Conservation (phyloP, 2,329 filamentous ascomycete species). For the Fusarium tjaetaba region DNA sequence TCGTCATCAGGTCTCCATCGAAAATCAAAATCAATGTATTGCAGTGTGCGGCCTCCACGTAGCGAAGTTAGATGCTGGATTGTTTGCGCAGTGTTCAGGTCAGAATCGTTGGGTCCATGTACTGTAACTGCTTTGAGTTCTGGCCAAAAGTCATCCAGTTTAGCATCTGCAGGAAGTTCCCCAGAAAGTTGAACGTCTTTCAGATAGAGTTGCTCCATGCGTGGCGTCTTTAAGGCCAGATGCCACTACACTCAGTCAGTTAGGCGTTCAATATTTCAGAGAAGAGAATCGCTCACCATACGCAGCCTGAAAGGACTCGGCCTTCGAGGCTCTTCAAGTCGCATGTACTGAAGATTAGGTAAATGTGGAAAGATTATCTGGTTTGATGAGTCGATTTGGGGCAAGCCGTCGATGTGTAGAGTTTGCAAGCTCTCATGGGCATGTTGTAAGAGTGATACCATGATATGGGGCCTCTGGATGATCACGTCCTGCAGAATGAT, state of each 20-base stretch:
- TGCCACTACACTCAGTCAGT: slow-evolving; percentile 38
- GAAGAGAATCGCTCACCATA: slow-evolving; percentile 27
- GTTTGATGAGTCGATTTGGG: slow-evolving; percentile 17
- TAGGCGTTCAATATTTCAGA: not conserved
- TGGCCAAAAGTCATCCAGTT: slow-evolving; percentile 43
- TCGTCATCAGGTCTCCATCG: slow-evolving; percentile 38
- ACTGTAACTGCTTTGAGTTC: slow-evolving; percentile 46
- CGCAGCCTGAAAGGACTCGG: slow-evolving; percentile 25
- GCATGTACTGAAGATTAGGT: slow-evolving; percentile 45
- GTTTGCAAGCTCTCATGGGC: slow-evolving; percentile 37
- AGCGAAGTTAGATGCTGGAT: slow-evolving; percentile 44
- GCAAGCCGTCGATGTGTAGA: slow-evolving; percentile 39
- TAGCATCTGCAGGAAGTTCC: not conserved
- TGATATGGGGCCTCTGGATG: slow-evolving; percentile 16
- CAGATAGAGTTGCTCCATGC: slow-evolving; percentile 48
- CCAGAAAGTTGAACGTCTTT: slow-evolving; percentile 40
- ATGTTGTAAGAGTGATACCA: slow-evolving; percentile 34
- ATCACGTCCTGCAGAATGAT: slow-evolving; percentile 39
- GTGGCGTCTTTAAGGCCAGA: slow-evolving; percentile 42
- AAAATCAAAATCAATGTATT: slow-evolving; percentile 47
- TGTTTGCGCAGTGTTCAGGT: slow-evolving; percentile 35
- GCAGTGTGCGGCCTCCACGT: slow-evolving; percentile 40
- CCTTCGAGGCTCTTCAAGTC: slow-evolving; percentile 40
- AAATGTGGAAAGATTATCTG: slow-evolving; percentile 34
- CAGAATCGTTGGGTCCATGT: slow-evolving; percentile 33